Conservation (phyloP, 129 eudicot genomes). For the Artemisia tridentata region DNA sequence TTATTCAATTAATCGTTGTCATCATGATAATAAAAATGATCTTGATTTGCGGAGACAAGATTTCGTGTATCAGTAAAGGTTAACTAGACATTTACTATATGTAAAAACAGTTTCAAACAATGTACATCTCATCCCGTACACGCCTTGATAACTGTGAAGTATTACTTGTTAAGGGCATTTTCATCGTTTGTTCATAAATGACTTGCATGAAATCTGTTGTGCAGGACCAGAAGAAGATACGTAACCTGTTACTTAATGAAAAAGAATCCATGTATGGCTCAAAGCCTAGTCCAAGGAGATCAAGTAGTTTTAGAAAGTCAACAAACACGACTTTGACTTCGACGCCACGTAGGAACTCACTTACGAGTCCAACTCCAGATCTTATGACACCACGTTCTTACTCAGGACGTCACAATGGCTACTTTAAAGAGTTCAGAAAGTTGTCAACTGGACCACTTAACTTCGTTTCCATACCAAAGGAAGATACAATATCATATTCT, state of each 20-base stretch:
- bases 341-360: slow-evolving; percentile 57
- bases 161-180: not conserved
- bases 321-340: slow-evolving; percentile 57
- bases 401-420: slow-evolving; percentile 60
- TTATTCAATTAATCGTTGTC: too few species aligned
- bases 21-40: not conserved
- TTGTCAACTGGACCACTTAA: slow-evolving; percentile 63
- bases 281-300: slow-evolving; percentile 73
- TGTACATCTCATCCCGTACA: not conserved
- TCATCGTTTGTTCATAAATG: not conserved
- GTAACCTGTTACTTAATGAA: slow-evolving; percentile 56
- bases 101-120: not conserved
- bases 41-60: not conserved
- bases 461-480: slow-evolving; percentile 63
- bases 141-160: not conserved
- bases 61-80: not conserved
- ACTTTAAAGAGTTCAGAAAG: slow-evolving; percentile 66
- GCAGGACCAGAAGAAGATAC: slow-evolving; percentile 79
- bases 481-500: slow-evolving; percentile 74
- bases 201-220: not conserved
- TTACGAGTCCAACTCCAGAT: slow-evolving; percentile 51
- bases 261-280: slow-evolving; percentile 76
- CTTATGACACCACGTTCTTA: slow-evolving; percentile 68
- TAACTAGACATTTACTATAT: not conserved
- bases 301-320: slow-evolving; percentile 61